Percentiles rank a stretch among this genome's conserved stretches.
These are phyloP conservation scores for Psilocybe tampanensis DNA, from an alignment of 768 basidiomycete genomes.

Conservation along the genomic window DNA sequence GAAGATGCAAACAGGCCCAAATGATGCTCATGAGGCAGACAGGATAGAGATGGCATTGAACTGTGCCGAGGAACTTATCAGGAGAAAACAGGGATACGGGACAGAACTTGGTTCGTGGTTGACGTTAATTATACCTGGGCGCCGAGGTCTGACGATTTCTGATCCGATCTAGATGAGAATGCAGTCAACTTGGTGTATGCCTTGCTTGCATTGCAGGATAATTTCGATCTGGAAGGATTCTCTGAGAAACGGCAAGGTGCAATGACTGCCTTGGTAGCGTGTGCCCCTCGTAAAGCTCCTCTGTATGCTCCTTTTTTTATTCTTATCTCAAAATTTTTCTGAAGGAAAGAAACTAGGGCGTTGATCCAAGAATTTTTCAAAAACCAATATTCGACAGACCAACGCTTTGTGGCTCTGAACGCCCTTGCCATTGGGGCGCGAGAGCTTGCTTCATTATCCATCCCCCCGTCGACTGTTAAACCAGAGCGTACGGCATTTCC, in stretches of 20 bases:
- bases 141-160: not conserved
- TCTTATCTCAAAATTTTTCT: not conserved
- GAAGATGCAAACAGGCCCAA: constrained; percentile 39
- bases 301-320: constrained; percentile 57
- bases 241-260: constrained; percentile 74
- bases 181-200: constrained; percentile 79
- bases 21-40: constrained; percentile 70
- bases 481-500: constrained; percentile 61
- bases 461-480: constrained; percentile 35
- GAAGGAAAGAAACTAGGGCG: constrained; percentile 44
- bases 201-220: constrained; percentile 76
- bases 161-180: constrained; percentile 71
- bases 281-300: constrained; percentile 75
- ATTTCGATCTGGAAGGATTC: constrained; percentile 83
- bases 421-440: constrained; percentile 85
- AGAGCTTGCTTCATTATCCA: constrained; percentile 64
- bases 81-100: constrained; percentile 84
- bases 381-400: constrained; percentile 86
- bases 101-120: constrained; percentile 76
- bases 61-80: constrained; percentile 79
- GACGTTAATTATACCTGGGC: not conserved
- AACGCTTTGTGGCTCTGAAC: constrained; percentile 84
- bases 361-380: constrained; percentile 94
- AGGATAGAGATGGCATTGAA: constrained; percentile 80
- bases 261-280: constrained; percentile 78